phyloP scores from a whole-genome alignment of 768 basidiomycete genomes.

The Termitomyces bulborhizus region DNA sequence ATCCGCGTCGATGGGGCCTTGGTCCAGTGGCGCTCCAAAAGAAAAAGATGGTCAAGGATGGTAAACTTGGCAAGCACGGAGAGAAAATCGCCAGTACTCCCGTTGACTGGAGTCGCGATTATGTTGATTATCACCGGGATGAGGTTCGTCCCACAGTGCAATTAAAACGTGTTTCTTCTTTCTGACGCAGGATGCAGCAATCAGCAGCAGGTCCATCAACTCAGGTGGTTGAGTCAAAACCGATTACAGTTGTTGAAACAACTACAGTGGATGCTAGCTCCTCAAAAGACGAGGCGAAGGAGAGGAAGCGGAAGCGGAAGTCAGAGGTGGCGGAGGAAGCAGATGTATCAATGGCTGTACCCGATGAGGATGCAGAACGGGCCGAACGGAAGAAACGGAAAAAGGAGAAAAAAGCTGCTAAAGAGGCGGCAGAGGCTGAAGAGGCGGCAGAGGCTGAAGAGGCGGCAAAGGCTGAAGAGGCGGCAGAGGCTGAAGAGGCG shows the following conservation, averaged over 20 bases:
- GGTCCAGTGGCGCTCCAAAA: constrained; percentile 97
- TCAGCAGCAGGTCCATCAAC: constrained; percentile 32
- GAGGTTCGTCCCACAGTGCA: constrained; percentile 20
- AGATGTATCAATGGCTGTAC: constrained; percentile 36
- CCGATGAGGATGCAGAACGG: constrained; percentile 39
- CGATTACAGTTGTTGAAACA: constrained; percentile 13
- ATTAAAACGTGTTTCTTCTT: constrained; percentile 3
- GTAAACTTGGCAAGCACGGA: constrained; percentile 93
- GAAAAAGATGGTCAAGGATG: constrained; percentile 98
- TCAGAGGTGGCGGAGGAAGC: constrained; percentile 46
- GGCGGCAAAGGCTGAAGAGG: constrained; percentile 27
- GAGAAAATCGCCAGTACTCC: constrained; percentile 87
- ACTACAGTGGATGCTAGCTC: constrained; percentile 23
- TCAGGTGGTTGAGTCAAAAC: constrained; percentile 16
- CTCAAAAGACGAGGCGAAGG: constrained; percentile 49
- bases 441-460: constrained; percentile 50
- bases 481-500: constrained; percentile 47
- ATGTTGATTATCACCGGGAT: constrained; percentile 87
- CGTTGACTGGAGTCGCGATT: constrained; percentile 84
- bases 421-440: constrained; percentile 41
- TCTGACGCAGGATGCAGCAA: constrained; percentile 15
- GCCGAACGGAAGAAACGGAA: constrained; percentile 55
- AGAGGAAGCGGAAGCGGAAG: constrained; percentile 85
- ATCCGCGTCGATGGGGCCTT: constrained; percentile 96
- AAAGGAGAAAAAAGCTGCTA: constrained; percentile 55